A percentile compares a stretch with the other conserved stretches of the same genome.
These are phyloP conservation scores for Pisolithus thermaeus DNA, from an alignment of 1,284 basidiomycete species.

Conservation along the genomic window DNA sequence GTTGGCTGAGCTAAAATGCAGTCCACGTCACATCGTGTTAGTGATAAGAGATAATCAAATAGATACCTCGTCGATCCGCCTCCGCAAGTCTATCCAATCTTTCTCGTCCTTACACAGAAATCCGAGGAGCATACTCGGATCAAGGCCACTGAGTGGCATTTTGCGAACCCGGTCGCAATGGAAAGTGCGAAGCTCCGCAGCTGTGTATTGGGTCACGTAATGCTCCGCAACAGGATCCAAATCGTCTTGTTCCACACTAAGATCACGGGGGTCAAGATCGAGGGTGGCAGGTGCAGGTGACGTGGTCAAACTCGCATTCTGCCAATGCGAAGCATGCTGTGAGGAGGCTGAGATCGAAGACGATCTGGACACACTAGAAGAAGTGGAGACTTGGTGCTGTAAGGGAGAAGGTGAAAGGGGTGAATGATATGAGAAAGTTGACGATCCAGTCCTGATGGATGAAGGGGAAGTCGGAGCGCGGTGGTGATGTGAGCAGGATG, in stretches of 20 bases:
- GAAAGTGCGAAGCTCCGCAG: slow-evolving; percentile 76
- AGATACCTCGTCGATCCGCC: slow-evolving; percentile 62
- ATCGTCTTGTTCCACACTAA: slow-evolving; percentile 29
- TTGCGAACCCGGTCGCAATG: slow-evolving; percentile 92
- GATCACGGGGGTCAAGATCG: slow-evolving; percentile 35
- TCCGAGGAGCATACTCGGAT: slow-evolving; percentile 95
- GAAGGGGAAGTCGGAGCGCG: slow-evolving; percentile 49
- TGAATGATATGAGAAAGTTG: slow-evolving; percentile 52
- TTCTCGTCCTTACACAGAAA: slow-evolving; percentile 80
- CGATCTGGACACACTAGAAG: slow-evolving; percentile 30
- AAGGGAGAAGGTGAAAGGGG: slow-evolving; percentile 54
- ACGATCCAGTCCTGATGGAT: slow-evolving; percentile 47
- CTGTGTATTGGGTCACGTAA: slow-evolving; percentile 58
- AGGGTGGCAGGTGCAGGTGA: slow-evolving; percentile 26
- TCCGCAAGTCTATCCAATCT: slow-evolving; percentile 82
- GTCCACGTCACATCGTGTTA: slow-evolving; percentile 4
- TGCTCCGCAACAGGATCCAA: slow-evolving; percentile 48
- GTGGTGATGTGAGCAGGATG: slow-evolving; percentile 21
- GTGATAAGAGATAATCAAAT: background rate
- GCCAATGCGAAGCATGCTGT: slow-evolving; percentile 23
- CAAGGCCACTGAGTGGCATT: slow-evolving; percentile 87
- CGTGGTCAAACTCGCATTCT: slow-evolving; percentile 22
- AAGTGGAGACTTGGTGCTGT: slow-evolving; percentile 52
- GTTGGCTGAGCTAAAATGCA: slow-evolving; percentile 37
- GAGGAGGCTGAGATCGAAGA: slow-evolving; percentile 15